These are phyloP conservation scores for Silene latifolia DNA, from an alignment of 148 eudicot genomes.

Conservation along the genomic window DNA sequence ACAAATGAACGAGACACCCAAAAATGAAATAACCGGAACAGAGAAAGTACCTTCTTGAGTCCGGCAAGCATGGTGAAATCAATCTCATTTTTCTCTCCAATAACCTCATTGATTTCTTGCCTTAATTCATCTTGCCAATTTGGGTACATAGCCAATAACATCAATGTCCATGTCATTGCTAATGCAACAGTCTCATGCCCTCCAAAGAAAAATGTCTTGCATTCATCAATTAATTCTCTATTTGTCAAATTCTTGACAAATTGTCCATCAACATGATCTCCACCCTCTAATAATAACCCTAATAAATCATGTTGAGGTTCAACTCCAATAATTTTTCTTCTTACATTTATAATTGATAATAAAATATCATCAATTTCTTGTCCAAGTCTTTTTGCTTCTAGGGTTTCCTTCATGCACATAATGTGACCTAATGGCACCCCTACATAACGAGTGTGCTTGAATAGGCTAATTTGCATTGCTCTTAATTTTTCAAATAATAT, in stretches of 20 bases:
- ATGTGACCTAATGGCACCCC: slow-evolving; percentile 78
- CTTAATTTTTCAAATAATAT: slow-evolving; percentile 51
- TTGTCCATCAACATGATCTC: slow-evolving; percentile 27
- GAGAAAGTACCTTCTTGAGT: slow-evolving; percentile 58
- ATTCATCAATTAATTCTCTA: slow-evolving; percentile 73
- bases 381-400: slow-evolving; percentile 60
- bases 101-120: slow-evolving; percentile 61
- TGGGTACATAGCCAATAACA: slow-evolving; percentile 57
- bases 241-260: slow-evolving; percentile 40
- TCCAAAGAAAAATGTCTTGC: slow-evolving; percentile 88
- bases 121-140: slow-evolving; percentile 78
- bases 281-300: slow-evolving; percentile 54
- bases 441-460: slow-evolving; percentile 63
- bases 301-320: slow-evolving; percentile 55
- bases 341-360: slow-evolving; percentile 40
- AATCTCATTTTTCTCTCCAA: slow-evolving; percentile 54
- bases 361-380: slow-evolving; percentile 68
- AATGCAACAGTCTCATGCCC: slow-evolving; percentile 87
- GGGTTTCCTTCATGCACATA: slow-evolving; percentile 38
- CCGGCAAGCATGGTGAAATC: slow-evolving; percentile 62
- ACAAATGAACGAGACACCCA: no score
- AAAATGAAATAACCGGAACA: no score
- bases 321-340: slow-evolving; percentile 33
- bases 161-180: slow-evolving; percentile 72
- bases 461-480: slow-evolving; percentile 59